Evolutionary conservation across 352 stramenopile genomes (phyloP).

Genomic region (Globisporangium orthogonon): DNA sequence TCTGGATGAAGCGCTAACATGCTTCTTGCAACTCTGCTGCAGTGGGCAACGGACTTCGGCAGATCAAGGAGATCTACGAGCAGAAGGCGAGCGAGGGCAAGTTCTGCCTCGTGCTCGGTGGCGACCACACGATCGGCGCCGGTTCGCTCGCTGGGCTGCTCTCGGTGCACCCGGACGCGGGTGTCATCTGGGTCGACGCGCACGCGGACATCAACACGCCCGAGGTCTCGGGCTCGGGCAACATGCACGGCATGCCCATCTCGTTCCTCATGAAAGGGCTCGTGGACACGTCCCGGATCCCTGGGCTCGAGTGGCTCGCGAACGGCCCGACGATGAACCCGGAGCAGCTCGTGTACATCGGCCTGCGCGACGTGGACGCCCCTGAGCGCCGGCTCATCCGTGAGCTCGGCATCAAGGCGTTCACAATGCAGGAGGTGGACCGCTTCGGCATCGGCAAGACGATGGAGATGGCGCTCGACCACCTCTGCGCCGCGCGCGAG

Average conservation of each 20-base stretch:
- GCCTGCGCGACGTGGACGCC: conserved; percentile 91
- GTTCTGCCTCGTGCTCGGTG: conserved; percentile 94
- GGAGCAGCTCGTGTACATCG: conserved; percentile 94
- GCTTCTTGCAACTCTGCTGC: background rate
- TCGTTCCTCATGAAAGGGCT: conserved; percentile 92
- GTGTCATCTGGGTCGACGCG: conserved; percentile 97
- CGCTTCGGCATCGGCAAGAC: conserved; percentile 93
- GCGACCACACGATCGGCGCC: conserved; percentile 94
- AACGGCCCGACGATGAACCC: conserved; percentile 68
- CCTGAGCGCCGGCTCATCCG: conserved; percentile 89
- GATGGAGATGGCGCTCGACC: conserved; percentile 95
- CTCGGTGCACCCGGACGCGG: conserved; percentile 86
- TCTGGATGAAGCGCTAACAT: too few relatives aligned
- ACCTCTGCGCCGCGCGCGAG: conserved; percentile 84
- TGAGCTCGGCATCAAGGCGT: conserved; percentile 92
- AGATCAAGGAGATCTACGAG: conserved; percentile 77
- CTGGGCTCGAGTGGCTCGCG: conserved; percentile 93
- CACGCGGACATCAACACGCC: conserved; percentile 98
- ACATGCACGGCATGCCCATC: conserved; percentile 98
- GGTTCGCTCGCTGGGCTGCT: conserved; percentile 92
- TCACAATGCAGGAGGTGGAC: conserved; percentile 97
- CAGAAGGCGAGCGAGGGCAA: conserved; percentile 86
- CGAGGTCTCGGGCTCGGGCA: conserved; percentile 84
- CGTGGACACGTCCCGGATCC: conserved; percentile 82
- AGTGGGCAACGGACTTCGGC: conserved; percentile 85